Evolutionary conservation across 306 rosid genomes (phyloP).

Genomic region (Vigna hirtella): DNA sequence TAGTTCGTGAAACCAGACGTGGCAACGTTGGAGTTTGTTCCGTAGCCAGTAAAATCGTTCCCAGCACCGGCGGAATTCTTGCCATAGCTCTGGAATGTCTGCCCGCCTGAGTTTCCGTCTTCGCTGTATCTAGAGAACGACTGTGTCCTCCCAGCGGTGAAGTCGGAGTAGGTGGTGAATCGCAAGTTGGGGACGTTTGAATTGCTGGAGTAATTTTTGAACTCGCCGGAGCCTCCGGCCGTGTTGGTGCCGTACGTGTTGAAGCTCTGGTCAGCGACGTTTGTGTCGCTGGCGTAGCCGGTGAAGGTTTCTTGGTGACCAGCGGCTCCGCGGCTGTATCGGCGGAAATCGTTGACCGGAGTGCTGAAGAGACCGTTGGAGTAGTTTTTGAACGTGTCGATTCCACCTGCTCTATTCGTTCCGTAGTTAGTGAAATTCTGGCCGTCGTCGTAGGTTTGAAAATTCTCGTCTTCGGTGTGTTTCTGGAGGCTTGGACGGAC

Average conservation of each 20-base stretch:
- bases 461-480: constrained; percentile 50
- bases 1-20: constrained; percentile 63
- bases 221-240: constrained; percentile 68
- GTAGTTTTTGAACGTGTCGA: constrained; percentile 74
- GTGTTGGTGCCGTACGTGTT: constrained; percentile 58
- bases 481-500: constrained; percentile 53
- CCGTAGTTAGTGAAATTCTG: constrained; percentile 84
- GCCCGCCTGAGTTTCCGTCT: constrained; percentile 67
- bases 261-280: constrained; percentile 71
- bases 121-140: constrained; percentile 62
- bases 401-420: constrained; percentile 52
- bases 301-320: constrained; percentile 60
- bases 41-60: constrained; percentile 62
- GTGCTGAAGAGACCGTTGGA: constrained; percentile 32
- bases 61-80: constrained; percentile 55
- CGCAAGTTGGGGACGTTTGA: constrained; percentile 66
- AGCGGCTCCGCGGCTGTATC: constrained; percentile 71
- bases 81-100: constrained; percentile 62
- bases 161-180: constrained; percentile 67
- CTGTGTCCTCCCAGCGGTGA: constrained; percentile 62
- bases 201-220: constrained; percentile 51
- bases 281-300: constrained; percentile 53
- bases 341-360: constrained; percentile 68
- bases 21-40: constrained; percentile 55
- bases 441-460: constrained; percentile 47